Base-by-base conservation (phyloP, 2,329 filamentous ascomycete species). In the Davidsoniella eucalypti region DNA sequence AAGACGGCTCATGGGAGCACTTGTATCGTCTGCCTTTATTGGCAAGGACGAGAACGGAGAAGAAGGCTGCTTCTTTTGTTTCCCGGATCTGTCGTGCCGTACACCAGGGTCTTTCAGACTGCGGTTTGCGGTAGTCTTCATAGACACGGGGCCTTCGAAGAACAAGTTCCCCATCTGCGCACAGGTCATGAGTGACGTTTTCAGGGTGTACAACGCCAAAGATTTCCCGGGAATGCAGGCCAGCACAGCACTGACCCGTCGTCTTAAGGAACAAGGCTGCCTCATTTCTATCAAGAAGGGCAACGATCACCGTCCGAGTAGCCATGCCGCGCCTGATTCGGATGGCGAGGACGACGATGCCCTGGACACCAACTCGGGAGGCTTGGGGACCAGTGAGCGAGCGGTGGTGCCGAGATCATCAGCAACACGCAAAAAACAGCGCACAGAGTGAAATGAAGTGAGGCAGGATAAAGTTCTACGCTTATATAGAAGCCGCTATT, bases 251-350 rank as follows among this genome's bases (percentile, higher is more conserved):
- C 65, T 92, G 37, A 85, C 85, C 1, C 84, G 84, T 61, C 71
- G 75, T 29, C 67, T 92, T 52, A 85, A 86, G 62, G 72, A 83
- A 58, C 85, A 90, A 64, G 85, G 85, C 3, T 85, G 85, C 58
- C 78, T 87, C 46, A 87, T 92, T 54, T 84, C 84, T 36, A 84
- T 90, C 55, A 90, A 90, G 67, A 92, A 90, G 61, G 85, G 85
- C 12, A 87, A 85, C 56, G 82, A 87, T 53, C 63, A 62, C 12
- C 66, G 67, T 9, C 67, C 69, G n/a, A 67, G 65, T 38, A 68
- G 67, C 12, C 68, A 67, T 3, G 69, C 69, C 16, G 69, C 67
- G 2, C 67, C 69, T 2, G 65, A 66, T 2, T 65, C 8, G 7
- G 12, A 43, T 6, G n/a, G 14, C 14, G 40, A 43, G 18, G 40